These are phyloP conservation scores for Polygonum maritimum DNA, from an alignment of 148 eudicot species.

Conservation along the genomic window DNA sequence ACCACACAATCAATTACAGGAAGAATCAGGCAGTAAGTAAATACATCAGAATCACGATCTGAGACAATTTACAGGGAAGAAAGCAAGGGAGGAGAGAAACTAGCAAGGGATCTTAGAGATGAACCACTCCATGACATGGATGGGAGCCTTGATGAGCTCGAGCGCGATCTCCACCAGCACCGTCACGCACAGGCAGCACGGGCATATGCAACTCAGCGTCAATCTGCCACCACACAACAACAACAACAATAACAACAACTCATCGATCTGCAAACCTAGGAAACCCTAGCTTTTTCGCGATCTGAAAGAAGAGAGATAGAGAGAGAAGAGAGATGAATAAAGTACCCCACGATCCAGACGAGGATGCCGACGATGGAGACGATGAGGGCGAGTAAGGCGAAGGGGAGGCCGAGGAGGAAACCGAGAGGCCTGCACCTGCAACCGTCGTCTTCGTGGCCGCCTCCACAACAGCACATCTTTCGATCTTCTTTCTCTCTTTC, in stretches of 20 bases:
- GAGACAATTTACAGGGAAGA: not conserved
- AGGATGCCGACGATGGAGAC: conserved; percentile 41
- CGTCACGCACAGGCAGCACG: conserved; percentile 61
- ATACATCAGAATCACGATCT: not conserved
- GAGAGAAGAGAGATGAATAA: not conserved
- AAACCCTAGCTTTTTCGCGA: not conserved
- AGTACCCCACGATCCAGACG: conserved; percentile 55
- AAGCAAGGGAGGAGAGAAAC: not conserved
- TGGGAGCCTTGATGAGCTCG: conserved; percentile 53
- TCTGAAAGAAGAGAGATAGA: not conserved
- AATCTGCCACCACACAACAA: conserved; percentile 21
- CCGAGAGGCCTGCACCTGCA: conserved; percentile 41
- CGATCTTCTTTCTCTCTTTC: conserved; percentile 8
- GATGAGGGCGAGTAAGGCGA: conserved; percentile 38
- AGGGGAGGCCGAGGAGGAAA: conserved; percentile 45
- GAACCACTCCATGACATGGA: conserved; percentile 65
- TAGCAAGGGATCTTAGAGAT: conserved; percentile 50
- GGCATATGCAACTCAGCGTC: conserved; percentile 50
- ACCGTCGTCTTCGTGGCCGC: conserved; percentile 6
- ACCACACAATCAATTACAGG: not conserved
- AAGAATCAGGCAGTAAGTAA: not conserved
- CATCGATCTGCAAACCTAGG: not conserved
- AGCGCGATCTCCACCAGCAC: conserved; percentile 52
- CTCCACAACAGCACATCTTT: conserved; percentile 37
- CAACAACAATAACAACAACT: too few species aligned